Base-by-base conservation (phyloP, 257 asterid genomes). In the Schizonepeta tenuifolia region DNA sequence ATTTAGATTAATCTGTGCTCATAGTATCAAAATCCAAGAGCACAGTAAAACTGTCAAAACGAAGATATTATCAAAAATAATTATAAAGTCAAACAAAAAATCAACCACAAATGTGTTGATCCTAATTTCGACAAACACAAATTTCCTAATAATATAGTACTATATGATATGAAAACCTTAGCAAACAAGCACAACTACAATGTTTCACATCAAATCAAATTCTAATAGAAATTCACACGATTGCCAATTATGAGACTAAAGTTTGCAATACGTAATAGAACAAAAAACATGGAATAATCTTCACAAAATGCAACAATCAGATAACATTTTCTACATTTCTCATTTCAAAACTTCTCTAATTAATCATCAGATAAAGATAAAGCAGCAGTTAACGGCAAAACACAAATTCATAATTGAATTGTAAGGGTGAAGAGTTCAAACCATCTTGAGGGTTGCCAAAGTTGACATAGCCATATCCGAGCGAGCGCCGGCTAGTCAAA, bases 391-490 rank as follows among this genome's bases (percentile, higher is more conserved):
- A 24, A 50, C 0, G 26, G 17, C 4, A 15, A 15, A 35, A 36
- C 49, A 51, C 11, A 51, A 38, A 13, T 50, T 24, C 28, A 33
- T 40, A 20, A 18, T 26, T 5, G 38, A 47, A 44, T 43, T 50
- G 17, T 35, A 38, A 40, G 15, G 33, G 8, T 33, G 54, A 17
- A 69, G 62, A 54, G 28, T 35, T 31, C 90, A 47, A 59, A 91
- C 99, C 97, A 80, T 91, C 93, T 59, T 88, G 93, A 15, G 87
- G 83, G 49, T 78, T 94, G 78, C 87, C 85, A 69, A 74, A 94
- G 81, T 94, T 94, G 73, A 94, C 99, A 43, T 94, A 94, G 65
- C 97, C 99, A 46, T 94, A 94, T 21, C 99, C 97, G 14, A 94
- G 96, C 9, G 97, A 89, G 7, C 85, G 78, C 11, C 89, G 88